phyloP scores from a whole-genome alignment of 2,329 filamentous ascomycete species.

The Penicillium psychrosexuale region DNA sequence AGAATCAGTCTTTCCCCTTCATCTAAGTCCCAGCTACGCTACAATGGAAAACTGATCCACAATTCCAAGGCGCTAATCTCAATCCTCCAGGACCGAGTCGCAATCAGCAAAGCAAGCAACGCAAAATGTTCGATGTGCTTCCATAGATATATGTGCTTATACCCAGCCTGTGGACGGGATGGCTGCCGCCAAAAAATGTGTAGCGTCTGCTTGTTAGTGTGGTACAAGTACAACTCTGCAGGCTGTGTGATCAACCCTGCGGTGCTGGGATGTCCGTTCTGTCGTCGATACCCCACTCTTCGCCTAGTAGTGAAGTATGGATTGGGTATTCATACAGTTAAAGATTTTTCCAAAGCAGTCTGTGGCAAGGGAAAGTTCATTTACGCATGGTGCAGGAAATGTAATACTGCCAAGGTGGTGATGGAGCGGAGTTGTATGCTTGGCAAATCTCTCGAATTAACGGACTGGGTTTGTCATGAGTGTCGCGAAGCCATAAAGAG shows the following conservation, averaged over 20 bases:
- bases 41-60: background rate
- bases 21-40: background rate
- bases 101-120: background rate
- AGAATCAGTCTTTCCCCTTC: background rate
- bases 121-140: background rate
- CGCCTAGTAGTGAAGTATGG: constrained; percentile 20
- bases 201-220: background rate
- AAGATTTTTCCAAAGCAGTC: constrained; percentile 41
- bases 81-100: background rate
- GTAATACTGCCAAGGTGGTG: constrained; percentile 43
- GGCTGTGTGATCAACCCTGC: background rate
- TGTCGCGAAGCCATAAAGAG: constrained; percentile 28
- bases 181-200: background rate
- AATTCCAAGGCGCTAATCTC: background rate
- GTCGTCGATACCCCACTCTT: background rate
- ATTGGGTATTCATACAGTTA: constrained; percentile 40
- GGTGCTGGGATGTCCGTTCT: background rate
- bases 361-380: constrained; percentile 45
- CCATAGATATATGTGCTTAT: background rate
- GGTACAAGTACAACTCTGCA: background rate
- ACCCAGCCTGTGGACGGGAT: background rate
- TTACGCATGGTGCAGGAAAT: constrained; percentile 50
- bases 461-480: constrained; percentile 44
- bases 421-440: constrained; percentile 47
- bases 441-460: constrained; percentile 39